These are phyloP conservation scores for Aspergillus tanneri DNA, from an alignment of 2,329 filamentous ascomycete genomes.

Conservation along the genomic window DNA sequence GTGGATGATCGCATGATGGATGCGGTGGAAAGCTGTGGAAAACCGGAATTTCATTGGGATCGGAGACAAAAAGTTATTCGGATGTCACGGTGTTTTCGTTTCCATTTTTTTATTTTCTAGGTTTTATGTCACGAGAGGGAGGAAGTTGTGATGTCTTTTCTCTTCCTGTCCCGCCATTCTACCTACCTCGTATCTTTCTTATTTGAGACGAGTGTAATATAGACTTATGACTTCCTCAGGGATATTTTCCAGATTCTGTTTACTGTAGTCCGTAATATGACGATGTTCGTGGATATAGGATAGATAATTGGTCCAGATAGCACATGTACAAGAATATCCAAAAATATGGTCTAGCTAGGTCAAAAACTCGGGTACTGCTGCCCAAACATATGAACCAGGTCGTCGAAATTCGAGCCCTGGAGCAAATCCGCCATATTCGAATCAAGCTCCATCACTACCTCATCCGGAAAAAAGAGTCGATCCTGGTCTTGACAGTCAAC, in stretches of 20 bases:
- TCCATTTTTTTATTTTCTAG: not conserved
- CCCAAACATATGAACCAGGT: constrained; percentile 33
- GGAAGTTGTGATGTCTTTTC: constrained; percentile 27
- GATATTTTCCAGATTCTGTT: constrained; percentile 6
- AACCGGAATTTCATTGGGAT: constrained; percentile 14
- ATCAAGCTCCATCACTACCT: constrained; percentile 24
- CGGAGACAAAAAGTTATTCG: constrained; percentile 26
- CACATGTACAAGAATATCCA: not conserved
- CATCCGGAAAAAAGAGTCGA: constrained; percentile 1
- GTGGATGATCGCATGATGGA: not conserved
- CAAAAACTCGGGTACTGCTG: constrained; percentile 34
- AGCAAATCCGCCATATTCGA: constrained; percentile 35
- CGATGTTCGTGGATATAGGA: not conserved
- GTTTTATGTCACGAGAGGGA: constrained; percentile 22
- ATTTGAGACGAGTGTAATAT: constrained; percentile 30
- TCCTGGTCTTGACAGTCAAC: not conserved
- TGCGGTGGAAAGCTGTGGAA: constrained; percentile 1
- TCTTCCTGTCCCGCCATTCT: constrained; percentile 17
- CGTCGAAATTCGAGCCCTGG: constrained; percentile 33
- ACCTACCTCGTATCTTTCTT: constrained; percentile 13
- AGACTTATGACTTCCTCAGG: constrained; percentile 32
- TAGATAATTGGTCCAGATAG: not conserved
- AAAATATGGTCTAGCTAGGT: not conserved
- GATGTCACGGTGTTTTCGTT: constrained; percentile 21
- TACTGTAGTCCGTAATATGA: not conserved